Conservation (phyloP, 352 stramenopile genomes). For the Phytophthora podocarpi region DNA sequence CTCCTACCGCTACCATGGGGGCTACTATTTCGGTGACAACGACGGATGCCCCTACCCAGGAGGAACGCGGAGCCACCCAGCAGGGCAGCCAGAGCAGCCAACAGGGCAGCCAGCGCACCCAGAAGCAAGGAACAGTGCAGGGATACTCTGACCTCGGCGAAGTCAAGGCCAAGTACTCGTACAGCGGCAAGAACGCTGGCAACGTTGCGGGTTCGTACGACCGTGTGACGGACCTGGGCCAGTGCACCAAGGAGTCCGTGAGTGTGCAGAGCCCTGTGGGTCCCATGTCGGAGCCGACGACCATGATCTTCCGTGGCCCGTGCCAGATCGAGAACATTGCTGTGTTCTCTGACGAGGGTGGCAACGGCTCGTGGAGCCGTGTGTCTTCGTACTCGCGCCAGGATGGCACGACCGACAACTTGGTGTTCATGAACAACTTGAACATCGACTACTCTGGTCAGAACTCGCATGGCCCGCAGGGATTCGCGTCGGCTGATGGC, state of each 20-base stretch:
- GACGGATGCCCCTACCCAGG: slow-evolving; percentile 3
- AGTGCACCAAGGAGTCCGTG: slow-evolving; percentile 48
- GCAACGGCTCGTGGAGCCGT: slow-evolving; percentile 41
- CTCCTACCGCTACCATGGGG: not conserved
- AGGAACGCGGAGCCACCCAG: slow-evolving; percentile 26
- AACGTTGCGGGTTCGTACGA: slow-evolving; percentile 57
- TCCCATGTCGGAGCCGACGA: slow-evolving; percentile 63
- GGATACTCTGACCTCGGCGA: slow-evolving; percentile 35
- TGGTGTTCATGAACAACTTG: slow-evolving; percentile 83
- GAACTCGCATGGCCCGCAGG: slow-evolving; percentile 51
- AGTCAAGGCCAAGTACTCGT: slow-evolving; percentile 56
- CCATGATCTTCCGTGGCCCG: slow-evolving; percentile 67
- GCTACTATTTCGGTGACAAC: no score
- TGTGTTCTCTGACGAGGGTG: slow-evolving; percentile 42
- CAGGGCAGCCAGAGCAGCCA: slow-evolving; percentile 9
- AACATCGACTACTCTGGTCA: slow-evolving; percentile 63
- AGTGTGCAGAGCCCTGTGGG: slow-evolving; percentile 54
- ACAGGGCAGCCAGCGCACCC: slow-evolving; percentile 1
- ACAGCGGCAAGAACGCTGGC: slow-evolving; percentile 55
- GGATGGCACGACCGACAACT: slow-evolving; percentile 42
- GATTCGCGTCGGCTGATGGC: slow-evolving; percentile 54
- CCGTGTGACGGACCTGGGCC: slow-evolving; percentile 46
- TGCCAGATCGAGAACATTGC: slow-evolving; percentile 69
- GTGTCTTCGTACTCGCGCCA: slow-evolving; percentile 60
- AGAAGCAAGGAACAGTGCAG: slow-evolving; percentile 22